Evolutionary conservation across 495 filamentous ascomycete genomes (phyloP).

Genomic region (Aspergillus nidulans): DNA sequence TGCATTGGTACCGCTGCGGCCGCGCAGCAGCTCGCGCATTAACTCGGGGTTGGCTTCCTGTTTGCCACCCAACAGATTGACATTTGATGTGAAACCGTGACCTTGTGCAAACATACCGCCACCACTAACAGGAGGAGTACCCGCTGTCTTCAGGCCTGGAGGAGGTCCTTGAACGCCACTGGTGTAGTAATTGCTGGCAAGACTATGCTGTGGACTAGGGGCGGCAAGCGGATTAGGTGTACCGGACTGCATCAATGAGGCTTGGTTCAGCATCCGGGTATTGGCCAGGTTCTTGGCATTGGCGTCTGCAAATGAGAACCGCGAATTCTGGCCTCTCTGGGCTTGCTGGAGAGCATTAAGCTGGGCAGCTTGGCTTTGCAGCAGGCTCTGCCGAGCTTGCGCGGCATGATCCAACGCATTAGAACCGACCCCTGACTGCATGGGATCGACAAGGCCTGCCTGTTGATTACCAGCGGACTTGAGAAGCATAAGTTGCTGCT

Average conservation of each 20-base stretch:
- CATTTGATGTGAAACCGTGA: constrained; percentile 66
- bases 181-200: constrained; percentile 44
- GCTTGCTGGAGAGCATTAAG: constrained; percentile 54
- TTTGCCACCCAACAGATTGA: constrained; percentile 66
- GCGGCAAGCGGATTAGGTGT: constrained; percentile 57
- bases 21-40: constrained; percentile 72
- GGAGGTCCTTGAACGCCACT: constrained; percentile 81
- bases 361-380: constrained; percentile 56
- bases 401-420: constrained; percentile 37
- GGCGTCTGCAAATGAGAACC: constrained; percentile 81
- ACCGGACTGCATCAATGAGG: constrained; percentile 77
- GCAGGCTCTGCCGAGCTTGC: constrained; percentile 45
- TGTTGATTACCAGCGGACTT: constrained; percentile 56
- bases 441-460: constrained; percentile 50
- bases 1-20: constrained; percentile 51
- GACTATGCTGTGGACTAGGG: constrained; percentile 45
- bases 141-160: constrained; percentile 89
- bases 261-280: constrained; percentile 79
- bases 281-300: constrained; percentile 80
- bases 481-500: constrained; percentile 65
- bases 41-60: constrained; percentile 74
- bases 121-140: constrained; percentile 78
- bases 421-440: constrained; percentile 50
- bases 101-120: constrained; percentile 74
- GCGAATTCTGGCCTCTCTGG: constrained; percentile 78